phyloP scores from a whole-genome alignment of 768 basidiomycete genomes.

The Boletus rufocinnamomeus region DNA sequence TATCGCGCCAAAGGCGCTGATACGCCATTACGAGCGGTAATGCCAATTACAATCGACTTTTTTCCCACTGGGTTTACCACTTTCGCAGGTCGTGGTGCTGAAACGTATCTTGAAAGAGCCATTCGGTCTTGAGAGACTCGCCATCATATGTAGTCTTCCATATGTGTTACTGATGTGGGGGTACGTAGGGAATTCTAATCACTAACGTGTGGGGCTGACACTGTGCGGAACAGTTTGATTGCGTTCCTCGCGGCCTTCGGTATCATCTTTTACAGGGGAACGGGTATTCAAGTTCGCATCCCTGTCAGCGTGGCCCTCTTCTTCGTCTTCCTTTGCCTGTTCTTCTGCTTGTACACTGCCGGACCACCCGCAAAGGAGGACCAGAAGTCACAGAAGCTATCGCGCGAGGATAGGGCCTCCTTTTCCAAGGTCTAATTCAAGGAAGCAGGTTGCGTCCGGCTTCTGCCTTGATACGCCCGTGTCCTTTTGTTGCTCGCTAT shows the following conservation, averaged over 20 bases:
- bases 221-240: slow-evolving; percentile 29
- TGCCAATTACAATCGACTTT: neutral
- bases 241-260: slow-evolving; percentile 37
- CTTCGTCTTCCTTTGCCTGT: slow-evolving; percentile 24
- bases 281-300: slow-evolving; percentile 28
- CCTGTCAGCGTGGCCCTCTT: slow-evolving; percentile 29
- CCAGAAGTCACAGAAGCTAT: neutral
- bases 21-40: slow-evolving; percentile 34
- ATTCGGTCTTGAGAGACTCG: slow-evolving; percentile 38
- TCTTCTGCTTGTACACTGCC: slow-evolving; percentile 34
- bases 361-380: slow-evolving; percentile 23
- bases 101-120: slow-evolving; percentile 29
- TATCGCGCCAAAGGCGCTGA: slow-evolving; percentile 36
- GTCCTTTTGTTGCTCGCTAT: neutral
- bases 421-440: slow-evolving; percentile 5
- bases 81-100: slow-evolving; percentile 25
- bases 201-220: neutral
- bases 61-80: neutral
- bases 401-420: neutral
- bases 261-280: slow-evolving; percentile 32
- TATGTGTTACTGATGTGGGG: slow-evolving; percentile 44
- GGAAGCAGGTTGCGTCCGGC: neutral
- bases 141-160: slow-evolving; percentile 44
- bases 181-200: slow-evolving; percentile 22
- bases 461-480: neutral